Evolutionary conservation across 2,329 filamentous ascomycete species (phyloP).

Genomic region (Coleophoma crateriformis): DNA sequence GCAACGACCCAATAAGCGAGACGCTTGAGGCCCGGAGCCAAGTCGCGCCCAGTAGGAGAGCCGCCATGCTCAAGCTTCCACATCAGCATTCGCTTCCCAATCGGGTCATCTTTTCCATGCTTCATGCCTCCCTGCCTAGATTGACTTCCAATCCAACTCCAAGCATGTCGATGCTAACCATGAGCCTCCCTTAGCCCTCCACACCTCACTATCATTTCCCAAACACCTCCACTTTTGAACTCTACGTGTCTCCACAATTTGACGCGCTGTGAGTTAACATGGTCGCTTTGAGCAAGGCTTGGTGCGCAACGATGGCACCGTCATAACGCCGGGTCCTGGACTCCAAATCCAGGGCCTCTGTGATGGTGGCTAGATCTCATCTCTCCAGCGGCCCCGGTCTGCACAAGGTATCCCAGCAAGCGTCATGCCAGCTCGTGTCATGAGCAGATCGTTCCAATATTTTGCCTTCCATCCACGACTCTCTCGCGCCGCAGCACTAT

Average conservation of each 20-base stretch:
- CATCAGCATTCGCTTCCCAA: conserved; percentile 13
- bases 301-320: conserved; percentile 9
- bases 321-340: conserved; percentile 1
- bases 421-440: conserved; percentile 7
- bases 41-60: not conserved
- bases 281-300: conserved; percentile 10
- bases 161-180: not conserved
- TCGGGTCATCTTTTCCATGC: conserved; percentile 25
- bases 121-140: conserved; percentile 17
- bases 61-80: too few relatives aligned
- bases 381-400: conserved; percentile 13
- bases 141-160: conserved; percentile 11
- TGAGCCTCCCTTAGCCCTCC: conserved; percentile 21
- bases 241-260: conserved; percentile 22
- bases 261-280: conserved; percentile 17
- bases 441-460: not conserved
- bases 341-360: conserved; percentile 6
- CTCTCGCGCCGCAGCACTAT: conserved; percentile 18
- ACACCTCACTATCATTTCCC: conserved; percentile 15
- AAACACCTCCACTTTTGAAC: conserved; percentile 23
- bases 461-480: not conserved
- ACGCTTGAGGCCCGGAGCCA: not conserved
- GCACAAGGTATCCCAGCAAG: conserved; percentile 10
- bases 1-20: conserved; percentile 12
- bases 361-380: conserved; percentile 11